Percentiles rank a stretch among this genome's conserved stretches.
phyloP scores from a whole-genome alignment of 805 yeast species.

The Jamesozyma gamospora region DNA sequence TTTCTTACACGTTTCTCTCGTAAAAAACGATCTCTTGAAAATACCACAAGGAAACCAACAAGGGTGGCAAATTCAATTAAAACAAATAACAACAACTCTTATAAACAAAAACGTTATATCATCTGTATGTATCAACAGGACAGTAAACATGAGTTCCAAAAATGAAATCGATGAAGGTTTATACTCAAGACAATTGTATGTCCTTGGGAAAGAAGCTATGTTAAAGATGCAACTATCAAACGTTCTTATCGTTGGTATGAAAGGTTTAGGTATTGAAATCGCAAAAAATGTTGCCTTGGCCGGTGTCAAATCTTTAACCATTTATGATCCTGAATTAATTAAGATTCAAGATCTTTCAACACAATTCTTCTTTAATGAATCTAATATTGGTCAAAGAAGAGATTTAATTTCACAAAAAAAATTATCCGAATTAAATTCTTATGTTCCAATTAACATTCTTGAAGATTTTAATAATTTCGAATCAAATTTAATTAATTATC shows the following conservation, averaged over 20 bases:
- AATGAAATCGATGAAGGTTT: constrained; percentile 80
- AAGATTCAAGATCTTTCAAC: constrained; percentile 67
- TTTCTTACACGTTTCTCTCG: too few relatives aligned
- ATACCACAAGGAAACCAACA: too few relatives aligned
- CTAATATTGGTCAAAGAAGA: constrained; percentile 69
- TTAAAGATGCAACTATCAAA: constrained; percentile 88
- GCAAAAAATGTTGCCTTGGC: constrained; percentile 96
- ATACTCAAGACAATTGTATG: constrained; percentile 94
- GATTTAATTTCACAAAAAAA: constrained; percentile 60
- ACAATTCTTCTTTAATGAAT: constrained; percentile 69
- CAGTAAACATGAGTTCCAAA: not conserved
- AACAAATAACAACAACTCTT: too few relatives aligned
- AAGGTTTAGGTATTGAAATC: constrained; percentile 90
- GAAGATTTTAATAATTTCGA: constrained; percentile 43
- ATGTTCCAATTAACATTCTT: constrained; percentile 74
- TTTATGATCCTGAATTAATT: constrained; percentile 73
- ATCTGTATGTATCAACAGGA: too few relatives aligned
- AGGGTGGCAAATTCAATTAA: too few relatives aligned
- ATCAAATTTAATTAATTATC: constrained; percentile 43
- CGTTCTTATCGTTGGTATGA: constrained; percentile 82
- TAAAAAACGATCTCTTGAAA: too few relatives aligned
- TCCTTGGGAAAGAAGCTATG: constrained; percentile 97
- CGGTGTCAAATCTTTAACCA: constrained; percentile 84
- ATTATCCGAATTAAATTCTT: constrained; percentile 75
- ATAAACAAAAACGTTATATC: too few relatives aligned